Percentiles rank a stretch among this genome's conserved stretches.
These are phyloP conservation scores for Populus hybrid DNA, from an alignment of 441 rosid species.

Conservation along the genomic window DNA sequence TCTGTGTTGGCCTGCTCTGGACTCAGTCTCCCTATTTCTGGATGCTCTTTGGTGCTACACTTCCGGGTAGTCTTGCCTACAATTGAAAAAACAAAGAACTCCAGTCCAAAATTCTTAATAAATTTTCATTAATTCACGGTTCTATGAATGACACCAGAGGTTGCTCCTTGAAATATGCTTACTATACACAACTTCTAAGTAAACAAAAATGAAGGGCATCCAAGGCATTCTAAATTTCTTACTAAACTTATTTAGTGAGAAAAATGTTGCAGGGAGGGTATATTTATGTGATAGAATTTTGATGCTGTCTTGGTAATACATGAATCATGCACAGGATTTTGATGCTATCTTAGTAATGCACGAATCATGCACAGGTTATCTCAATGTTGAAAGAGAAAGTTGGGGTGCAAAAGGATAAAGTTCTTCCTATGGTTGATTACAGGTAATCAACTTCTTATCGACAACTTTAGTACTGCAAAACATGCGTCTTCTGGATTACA, in stretches of 20 bases:
- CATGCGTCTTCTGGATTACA: not conserved
- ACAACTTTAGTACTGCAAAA: not conserved
- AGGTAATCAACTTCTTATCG: slow-evolving; percentile 39
- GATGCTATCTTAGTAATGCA: no score
- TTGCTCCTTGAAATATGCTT: slow-evolving; percentile 3
- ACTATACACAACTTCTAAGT: not conserved
- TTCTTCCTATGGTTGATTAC: slow-evolving; percentile 70
- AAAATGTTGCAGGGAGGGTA: not conserved
- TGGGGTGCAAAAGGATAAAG: slow-evolving; percentile 66
- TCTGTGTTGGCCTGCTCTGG: no score
- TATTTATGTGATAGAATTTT: not conserved
- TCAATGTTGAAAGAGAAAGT: slow-evolving; percentile 83
- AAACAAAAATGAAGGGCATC: not conserved
- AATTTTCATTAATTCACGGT: not conserved
- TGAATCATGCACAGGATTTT: no score
- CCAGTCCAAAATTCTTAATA: not conserved
- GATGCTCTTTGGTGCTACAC: no score
- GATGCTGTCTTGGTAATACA: not conserved
- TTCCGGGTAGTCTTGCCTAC: no score
- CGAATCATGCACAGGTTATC: slow-evolving; percentile 49
- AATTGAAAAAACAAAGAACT: not conserved
- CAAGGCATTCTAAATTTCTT: not conserved
- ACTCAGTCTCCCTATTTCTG: no score
- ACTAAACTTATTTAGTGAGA: not conserved
- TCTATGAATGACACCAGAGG: not conserved